Evolutionary conservation across 2,329 filamentous ascomycete genomes (phyloP), one percentile per base, ranked within the genome.

Genomic region (Microdochium bolleyi): DNA sequence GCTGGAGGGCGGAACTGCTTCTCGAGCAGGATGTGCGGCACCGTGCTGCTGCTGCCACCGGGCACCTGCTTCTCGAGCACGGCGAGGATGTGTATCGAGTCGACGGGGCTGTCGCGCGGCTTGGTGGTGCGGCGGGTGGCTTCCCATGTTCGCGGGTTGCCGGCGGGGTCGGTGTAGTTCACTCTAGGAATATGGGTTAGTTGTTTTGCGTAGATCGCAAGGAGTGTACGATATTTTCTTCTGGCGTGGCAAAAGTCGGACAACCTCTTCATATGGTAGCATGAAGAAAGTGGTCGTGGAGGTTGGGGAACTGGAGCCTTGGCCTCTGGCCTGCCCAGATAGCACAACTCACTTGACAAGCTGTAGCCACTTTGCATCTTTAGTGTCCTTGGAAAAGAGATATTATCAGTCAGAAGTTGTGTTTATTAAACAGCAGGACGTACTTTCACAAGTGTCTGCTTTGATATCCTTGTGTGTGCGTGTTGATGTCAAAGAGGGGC

Each of bases 1-100:
- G 68, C 64, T 8, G 69, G 69, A 1, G 69, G 64, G 9, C 69
- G 63, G 53, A 69, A 72, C 49, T 72, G 69, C 51, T 70, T 70
- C 56, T 72, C 68, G 5, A 71, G 61, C 16, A 72, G 56, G 10
- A 70, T 32, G 44, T 65, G 59, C 3, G 69, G 64, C 11, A 60
- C 62, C 0, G 49, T 53, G 14, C 19, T 11, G 16, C 41, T 22
- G n/a, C 14, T 22, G 41, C 7, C n/a, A 3, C 9, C 5, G 19
- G 19, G n/a, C 11, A 9, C n/a, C 7, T 56, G 53, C 51, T 53
- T 57, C 44, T 62, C 55, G 2, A 61, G 56, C 11, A 64, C 54
- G 13, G 58, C 61, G 48, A 65, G 50, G 55, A 66, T 66, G 52
- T 64, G 61, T 24, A 66, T 61, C 1, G 62, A 62, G 50, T 66